These are phyloP conservation scores for Bonia amplexicaulis DNA, from an alignment of 176 grass and related monocot species.

Conservation along the genomic window DNA sequence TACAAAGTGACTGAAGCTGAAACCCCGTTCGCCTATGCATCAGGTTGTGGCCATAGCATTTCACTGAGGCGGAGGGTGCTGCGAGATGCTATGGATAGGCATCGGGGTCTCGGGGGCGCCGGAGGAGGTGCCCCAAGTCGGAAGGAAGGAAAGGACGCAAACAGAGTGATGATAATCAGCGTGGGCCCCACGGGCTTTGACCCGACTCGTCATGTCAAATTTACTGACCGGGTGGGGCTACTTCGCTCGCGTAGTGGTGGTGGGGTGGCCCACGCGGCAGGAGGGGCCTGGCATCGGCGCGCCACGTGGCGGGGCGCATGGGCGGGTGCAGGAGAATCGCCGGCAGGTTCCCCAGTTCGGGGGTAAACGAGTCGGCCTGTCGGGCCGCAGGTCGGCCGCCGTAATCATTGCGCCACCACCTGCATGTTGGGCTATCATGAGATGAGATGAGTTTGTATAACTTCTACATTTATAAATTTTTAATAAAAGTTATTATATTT, in stretches of 20 bases:
- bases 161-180: background rate
- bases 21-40: background rate
- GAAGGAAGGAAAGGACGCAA: background rate
- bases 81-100: background rate
- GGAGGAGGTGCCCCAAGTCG: background rate
- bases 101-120: background rate
- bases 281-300: background rate
- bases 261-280: background rate
- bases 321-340: conserved; percentile 54
- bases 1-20: background rate
- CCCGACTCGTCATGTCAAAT: conserved; percentile 47
- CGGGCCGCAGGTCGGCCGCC: conserved; percentile 34
- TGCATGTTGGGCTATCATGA: too few species aligned
- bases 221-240: background rate
- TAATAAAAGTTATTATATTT: too few species aligned
- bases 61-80: background rate
- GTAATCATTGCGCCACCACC: conserved; percentile 58
- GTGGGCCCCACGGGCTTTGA: conserved; percentile 36
- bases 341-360: conserved; percentile 78
- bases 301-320: conserved; percentile 50
- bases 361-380: conserved; percentile 45
- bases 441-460: too few species aligned
- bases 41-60: background rate
- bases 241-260: background rate
- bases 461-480: too few species aligned